Percentiles rank a stretch among this genome's conserved stretches.
These are phyloP conservation scores for Dalbergia cochinchinensis DNA, from an alignment of 306 rosid species.

Conservation along the genomic window DNA sequence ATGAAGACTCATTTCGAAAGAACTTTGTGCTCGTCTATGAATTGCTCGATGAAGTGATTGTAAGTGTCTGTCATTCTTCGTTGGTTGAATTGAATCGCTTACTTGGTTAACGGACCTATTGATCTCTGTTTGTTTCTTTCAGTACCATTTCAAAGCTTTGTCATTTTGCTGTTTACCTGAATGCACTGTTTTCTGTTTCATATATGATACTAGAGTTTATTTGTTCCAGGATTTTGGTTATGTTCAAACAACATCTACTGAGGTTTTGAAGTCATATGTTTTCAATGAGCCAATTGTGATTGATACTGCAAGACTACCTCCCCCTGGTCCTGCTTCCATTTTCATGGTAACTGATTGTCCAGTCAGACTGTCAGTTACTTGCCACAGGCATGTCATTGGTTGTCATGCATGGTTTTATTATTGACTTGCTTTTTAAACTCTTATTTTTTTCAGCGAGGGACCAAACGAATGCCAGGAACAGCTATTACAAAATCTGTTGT, in stretches of 20 bases:
- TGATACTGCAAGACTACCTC: constrained; percentile 69
- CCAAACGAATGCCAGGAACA: constrained; percentile 89
- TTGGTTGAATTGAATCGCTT: constrained; percentile 29
- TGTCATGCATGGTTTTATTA: constrained; percentile 41
- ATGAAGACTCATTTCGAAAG: constrained; percentile 87
- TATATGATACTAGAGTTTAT: constrained; percentile 35
- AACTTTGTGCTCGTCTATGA: constrained; percentile 96
- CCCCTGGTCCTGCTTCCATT: constrained; percentile 82
- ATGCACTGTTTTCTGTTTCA: constrained; percentile 28
- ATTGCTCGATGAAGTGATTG: constrained; percentile 93
- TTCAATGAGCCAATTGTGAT: constrained; percentile 88
- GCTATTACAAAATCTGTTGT: constrained; percentile 90
- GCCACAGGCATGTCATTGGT: constrained; percentile 16
- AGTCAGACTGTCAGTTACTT: constrained; percentile 20
- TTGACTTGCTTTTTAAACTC: constrained; percentile 43
- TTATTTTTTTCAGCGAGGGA: constrained; percentile 70
- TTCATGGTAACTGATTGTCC: constrained; percentile 68
- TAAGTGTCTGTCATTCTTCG: constrained; percentile 50
- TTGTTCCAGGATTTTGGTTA: constrained; percentile 86
- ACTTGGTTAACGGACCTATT: constrained; percentile 2
- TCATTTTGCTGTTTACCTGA: neutral
- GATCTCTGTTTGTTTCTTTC: constrained; percentile 23
- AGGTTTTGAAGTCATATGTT: constrained; percentile 83
- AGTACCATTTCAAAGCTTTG: neutral
- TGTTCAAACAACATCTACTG: constrained; percentile 95